Conservation (phyloP, 225 moss, liverwort and hornwort genomes). For the Takakia lepidozioides region DNA sequence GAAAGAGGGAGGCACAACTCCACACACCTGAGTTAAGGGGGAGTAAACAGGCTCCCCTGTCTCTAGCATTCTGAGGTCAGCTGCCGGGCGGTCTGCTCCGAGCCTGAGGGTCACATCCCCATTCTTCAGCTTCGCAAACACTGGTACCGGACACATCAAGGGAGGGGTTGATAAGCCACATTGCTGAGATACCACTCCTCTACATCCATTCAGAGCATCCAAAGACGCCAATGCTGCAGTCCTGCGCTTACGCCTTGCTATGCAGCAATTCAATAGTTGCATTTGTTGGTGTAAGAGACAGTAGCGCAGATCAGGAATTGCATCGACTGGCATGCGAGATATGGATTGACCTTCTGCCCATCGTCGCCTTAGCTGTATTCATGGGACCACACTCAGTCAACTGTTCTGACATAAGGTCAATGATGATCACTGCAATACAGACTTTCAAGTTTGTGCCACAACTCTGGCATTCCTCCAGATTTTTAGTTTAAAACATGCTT, state of each 20-base stretch:
- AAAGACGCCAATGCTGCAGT: slow-evolving; percentile 63
- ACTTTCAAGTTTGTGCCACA: too few relatives aligned
- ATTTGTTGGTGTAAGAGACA: slow-evolving; percentile 90
- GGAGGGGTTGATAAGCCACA: slow-evolving; percentile 5
- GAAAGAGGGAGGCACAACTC: neutral
- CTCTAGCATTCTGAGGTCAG: slow-evolving; percentile 83
- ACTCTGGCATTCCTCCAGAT: too few relatives aligned
- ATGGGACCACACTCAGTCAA: slow-evolving; percentile 2
- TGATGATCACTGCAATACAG: too few relatives aligned
- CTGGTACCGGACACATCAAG: slow-evolving; percentile 8
- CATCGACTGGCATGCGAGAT: slow-evolving; percentile 81
- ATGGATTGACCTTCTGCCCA: slow-evolving; percentile 79
- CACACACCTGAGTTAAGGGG: slow-evolving; percentile 76
- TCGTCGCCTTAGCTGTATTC: slow-evolving; percentile 70
- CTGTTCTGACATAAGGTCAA: too few relatives aligned
- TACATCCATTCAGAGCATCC: slow-evolving; percentile 28
- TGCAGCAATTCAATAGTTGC: slow-evolving; percentile 90
- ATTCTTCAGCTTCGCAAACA: slow-evolving; percentile 56
- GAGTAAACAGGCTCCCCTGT: slow-evolving; percentile 79
- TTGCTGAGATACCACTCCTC: slow-evolving; percentile 12
- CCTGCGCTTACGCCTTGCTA: slow-evolving; percentile 85
- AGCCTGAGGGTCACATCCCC: slow-evolving; percentile 56
- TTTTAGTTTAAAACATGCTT: too few relatives aligned
- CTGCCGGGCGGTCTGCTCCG: slow-evolving; percentile 80
- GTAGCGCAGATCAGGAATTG: slow-evolving; percentile 78